Base-by-base conservation (phyloP, 2,329 filamentous ascomycete genomes). In the Neurospora sp. region DNA sequence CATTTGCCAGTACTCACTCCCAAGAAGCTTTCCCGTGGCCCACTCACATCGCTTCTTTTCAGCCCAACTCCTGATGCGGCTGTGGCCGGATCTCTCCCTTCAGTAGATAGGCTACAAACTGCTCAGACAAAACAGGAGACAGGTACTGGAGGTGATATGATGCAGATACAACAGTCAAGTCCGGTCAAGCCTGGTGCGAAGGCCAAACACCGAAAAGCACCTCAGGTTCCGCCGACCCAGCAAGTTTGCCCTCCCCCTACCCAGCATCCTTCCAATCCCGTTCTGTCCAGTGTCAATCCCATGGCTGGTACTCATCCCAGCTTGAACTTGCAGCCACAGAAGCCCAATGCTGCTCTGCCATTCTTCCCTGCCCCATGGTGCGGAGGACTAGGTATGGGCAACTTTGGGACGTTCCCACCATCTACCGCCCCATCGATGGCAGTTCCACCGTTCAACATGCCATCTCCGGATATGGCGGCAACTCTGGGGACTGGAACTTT, bases 21-120 rank as follows among this genome's bases (percentile, higher is more conserved):
- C n/a, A 75, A 72, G 68, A 73, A 70, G 69, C 19, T 74, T 9
- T 70, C 68, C 6, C 73, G 75, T 10, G 66, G 67, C 6, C 73
- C 74, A 0, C 70, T 76, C 15, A 70, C 72, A 3, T 62, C 52
- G 23, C 52, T 62, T 17, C 52, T 62, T 62, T 62, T 62, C 4
- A 62, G 33, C 28, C 52, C 52, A 33, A 36, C 11, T 33, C 23
- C 52, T 62, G 28, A 62, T 62, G 28, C 15, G 28, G 13, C 52
- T 36, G 28, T 62, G 52, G 28, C 15, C 28, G 52, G 13, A 33
- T 17, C 52, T 62, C 1, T 36, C 4, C 15, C 52, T n/a, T 36
- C 52, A 17, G 28, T 62, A 28, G 28, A 36, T n/a, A 36, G 4
- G 28, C 52, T 10, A 36, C 52, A 62, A 36, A 4, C 23, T 4